Base-by-base conservation (phyloP, 106 monocot species). In the Dioscorea zingiberensis region DNA sequence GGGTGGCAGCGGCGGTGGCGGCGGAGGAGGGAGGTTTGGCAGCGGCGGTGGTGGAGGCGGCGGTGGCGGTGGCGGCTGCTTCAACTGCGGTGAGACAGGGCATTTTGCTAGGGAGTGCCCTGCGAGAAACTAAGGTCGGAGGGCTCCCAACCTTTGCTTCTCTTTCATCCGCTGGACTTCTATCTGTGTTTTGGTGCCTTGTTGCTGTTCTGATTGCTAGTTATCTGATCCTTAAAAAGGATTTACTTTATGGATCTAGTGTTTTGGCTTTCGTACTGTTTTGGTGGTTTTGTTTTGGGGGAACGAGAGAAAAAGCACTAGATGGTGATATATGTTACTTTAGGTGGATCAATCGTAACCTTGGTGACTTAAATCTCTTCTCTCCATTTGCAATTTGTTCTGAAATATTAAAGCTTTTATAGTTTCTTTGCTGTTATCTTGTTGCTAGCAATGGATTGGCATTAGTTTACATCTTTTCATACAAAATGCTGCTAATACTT, bases 61-160 rank as follows among this genome's bases (percentile, higher is more conserved):
- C 21, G 64, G 64, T 13, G 46, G 64, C 47, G 46, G 64, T 12
- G 64, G 64, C 22, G 48, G 59, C 17, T 75, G 75, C 44, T 75
- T 62, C 54, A 27, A 12, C 27, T 75, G 76, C 21, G 69, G 76
- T n/a, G 69, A 69, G 22, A 13, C 16, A 7, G 76, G 76, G 6
- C 76, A 76, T 29, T 18, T 74, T 26, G 74, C 74, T 7, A 76
- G 76, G 76, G 70, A 76, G n/a, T 76, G 76, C 32, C 63, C 69
- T 45, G 64, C 47, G 6, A 27, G 14, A 9, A 60, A 60, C 17
- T 60, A 27, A 60, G 18, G 60, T 14, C 4, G 14, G 29, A 38
- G 6, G 10, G 10, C 10, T 38, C 38, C 38, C 38, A 38, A 38
- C 38, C 38, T 30, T 30, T 38, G 38, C 10, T 10, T 2, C 38